phyloP scores from a whole-genome alignment of 2,329 filamentous ascomycete genomes.

The Alternaria brassicae region DNA sequence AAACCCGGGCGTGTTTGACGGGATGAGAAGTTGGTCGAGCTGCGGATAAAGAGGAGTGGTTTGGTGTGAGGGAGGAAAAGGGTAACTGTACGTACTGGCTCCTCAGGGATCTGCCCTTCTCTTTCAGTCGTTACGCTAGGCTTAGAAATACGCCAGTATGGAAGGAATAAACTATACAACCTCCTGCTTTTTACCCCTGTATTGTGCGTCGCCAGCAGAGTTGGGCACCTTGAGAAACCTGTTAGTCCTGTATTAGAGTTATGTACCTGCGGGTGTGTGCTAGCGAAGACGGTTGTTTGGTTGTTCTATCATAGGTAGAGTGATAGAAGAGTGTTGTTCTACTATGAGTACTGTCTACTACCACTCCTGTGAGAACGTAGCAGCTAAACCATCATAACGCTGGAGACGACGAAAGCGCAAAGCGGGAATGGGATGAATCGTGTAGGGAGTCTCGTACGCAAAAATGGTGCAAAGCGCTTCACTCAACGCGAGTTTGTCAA shows the following conservation, averaged over 20 bases:
- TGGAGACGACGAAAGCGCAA: background rate
- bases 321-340: background rate
- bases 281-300: background rate
- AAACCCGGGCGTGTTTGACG: background rate
- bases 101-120: background rate
- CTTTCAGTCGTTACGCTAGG: background rate
- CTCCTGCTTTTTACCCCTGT: background rate
- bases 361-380: background rate
- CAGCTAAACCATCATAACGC: background rate
- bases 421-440: background rate
- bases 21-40: background rate
- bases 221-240: background rate
- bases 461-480: background rate
- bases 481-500: background rate
- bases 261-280: background rate
- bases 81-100: background rate
- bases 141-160: background rate
- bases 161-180: background rate
- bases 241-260: background rate
- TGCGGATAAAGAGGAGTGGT: background rate
- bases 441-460: background rate
- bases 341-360: background rate
- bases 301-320: background rate
- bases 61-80: background rate
- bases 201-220: background rate